A percentile compares a stretch with the other conserved stretches of the same genome.
These are phyloP conservation scores for Cephalotrichum gorgonifer DNA, from an alignment of 2,329 filamentous ascomycete species.

Conservation along the genomic window DNA sequence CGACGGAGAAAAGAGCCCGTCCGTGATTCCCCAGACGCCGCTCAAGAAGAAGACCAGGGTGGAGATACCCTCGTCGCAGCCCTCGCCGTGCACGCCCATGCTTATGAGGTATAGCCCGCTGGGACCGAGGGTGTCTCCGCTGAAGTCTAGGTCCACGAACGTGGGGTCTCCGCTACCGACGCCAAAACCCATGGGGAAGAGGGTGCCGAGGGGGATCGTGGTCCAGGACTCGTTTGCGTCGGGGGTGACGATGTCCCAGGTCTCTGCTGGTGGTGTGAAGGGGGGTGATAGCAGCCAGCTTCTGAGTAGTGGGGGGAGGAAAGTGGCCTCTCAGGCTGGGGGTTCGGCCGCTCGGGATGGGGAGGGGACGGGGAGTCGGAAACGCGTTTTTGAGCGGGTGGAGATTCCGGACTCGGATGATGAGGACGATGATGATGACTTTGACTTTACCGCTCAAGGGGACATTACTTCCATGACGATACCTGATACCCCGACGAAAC, in stretches of 20 bases:
- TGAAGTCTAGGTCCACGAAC: slow-evolving; percentile 23
- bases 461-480: background rate
- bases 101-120: slow-evolving; percentile 26
- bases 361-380: background rate
- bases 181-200: slow-evolving; percentile 11
- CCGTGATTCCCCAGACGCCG: slow-evolving; percentile 32
- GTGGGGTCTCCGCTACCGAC: slow-evolving; percentile 12
- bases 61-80: slow-evolving; percentile 34
- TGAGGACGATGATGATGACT: slow-evolving; percentile 19
- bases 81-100: slow-evolving; percentile 23
- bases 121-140: slow-evolving; percentile 22
- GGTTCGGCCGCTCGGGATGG: no score
- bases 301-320: slow-evolving; percentile 6
- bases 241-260: slow-evolving; percentile 2
- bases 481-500: background rate
- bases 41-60: slow-evolving; percentile 17
- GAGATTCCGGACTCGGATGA: slow-evolving; percentile 43
- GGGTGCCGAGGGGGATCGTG: slow-evolving; percentile 18
- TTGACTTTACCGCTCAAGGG: background rate
- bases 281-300: slow-evolving; percentile 5
- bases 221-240: slow-evolving; percentile 34
- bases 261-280: background rate
- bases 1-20: slow-evolving; percentile 9
- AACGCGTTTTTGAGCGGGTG: background rate
- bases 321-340: background rate